Conservation (phyloP, 2,329 filamentous ascomycete genomes). For the Calonectria multiphialidica region DNA sequence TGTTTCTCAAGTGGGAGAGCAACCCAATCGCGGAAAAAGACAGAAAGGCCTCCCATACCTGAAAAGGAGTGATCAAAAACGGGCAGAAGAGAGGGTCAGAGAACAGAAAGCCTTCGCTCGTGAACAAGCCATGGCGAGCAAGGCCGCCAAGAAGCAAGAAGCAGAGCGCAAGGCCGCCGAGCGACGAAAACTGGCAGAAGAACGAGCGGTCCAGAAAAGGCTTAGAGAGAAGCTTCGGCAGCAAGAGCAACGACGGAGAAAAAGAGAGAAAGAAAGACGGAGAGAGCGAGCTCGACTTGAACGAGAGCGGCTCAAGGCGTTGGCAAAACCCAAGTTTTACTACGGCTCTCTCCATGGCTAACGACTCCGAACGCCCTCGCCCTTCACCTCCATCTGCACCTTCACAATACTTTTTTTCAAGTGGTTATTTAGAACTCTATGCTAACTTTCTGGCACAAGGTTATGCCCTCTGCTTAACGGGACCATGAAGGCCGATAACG, state of each 20-base stretch:
- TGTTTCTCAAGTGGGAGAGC: conserved; percentile 27
- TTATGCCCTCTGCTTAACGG: conserved; percentile 89
- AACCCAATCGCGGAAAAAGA: conserved; percentile 31
- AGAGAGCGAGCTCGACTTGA: conserved; percentile 16
- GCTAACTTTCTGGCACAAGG: conserved; percentile 57
- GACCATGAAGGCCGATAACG: conserved; percentile 74
- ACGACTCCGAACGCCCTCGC: conserved; percentile 23
- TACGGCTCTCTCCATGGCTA: conserved; percentile 35
- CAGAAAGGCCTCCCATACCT: conserved; percentile 35
- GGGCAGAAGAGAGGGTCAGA: conserved; percentile 19
- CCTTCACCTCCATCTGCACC: conserved; percentile 16
- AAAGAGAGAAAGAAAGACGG: conserved; percentile 27
- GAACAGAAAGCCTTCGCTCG: conserved; percentile 30
- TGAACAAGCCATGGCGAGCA: conserved; percentile 19
- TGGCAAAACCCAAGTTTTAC: conserved; percentile 34
- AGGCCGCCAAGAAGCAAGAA: conserved; percentile 32
- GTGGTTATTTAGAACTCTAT: conserved; percentile 10
- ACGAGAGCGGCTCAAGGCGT: conserved; percentile 31
- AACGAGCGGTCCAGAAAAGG: conserved; percentile 29
- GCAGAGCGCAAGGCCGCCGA: conserved; percentile 32
- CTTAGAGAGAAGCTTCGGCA: conserved; percentile 35
- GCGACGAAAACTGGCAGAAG: conserved; percentile 28
- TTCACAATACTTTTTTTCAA: conserved; percentile 16
- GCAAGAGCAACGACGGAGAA: conserved; percentile 28
- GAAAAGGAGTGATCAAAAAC: conserved; percentile 36